These are phyloP conservation scores for Neopestalotiopsis sp. DNA, from an alignment of 2,329 filamentous ascomycete genomes.

Conservation along the genomic window DNA sequence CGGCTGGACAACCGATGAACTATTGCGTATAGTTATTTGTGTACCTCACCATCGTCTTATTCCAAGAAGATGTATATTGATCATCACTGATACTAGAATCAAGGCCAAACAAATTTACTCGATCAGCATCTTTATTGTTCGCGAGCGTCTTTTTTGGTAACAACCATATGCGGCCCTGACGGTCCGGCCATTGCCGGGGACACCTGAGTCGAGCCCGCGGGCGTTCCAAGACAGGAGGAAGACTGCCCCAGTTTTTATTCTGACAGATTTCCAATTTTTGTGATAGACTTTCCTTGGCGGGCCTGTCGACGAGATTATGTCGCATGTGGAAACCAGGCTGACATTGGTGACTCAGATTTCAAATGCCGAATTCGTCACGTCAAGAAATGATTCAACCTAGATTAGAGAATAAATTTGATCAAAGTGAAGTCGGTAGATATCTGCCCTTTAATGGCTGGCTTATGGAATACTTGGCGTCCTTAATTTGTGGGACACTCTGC, in stretches of 20 bases:
- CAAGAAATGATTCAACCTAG: neutral
- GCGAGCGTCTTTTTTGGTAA: too few relatives aligned
- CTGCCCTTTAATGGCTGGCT: neutral
- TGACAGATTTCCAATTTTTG: neutral
- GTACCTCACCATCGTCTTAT: too few relatives aligned
- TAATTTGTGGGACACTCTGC: neutral
- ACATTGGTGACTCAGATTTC: neutral
- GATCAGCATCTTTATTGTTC: too few relatives aligned
- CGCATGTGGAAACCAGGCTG: neutral
- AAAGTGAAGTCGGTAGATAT: neutral
- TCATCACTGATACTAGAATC: too few relatives aligned
- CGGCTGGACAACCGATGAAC: constrained; percentile 25
- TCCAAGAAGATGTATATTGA: too few relatives aligned
- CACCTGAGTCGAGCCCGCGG: too few relatives aligned
- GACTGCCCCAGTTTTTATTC: neutral
- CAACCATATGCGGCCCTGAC: too few relatives aligned
- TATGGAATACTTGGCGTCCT: neutral
- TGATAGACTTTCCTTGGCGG: neutral
- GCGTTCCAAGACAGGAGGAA: too few relatives aligned
- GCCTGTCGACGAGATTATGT: neutral
- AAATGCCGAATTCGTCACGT: neutral
- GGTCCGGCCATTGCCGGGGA: too few relatives aligned
- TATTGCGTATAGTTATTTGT: neutral
- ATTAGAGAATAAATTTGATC: neutral
- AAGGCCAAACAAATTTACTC: too few relatives aligned